Conservation (phyloP, 495 filamentous ascomycete species). For the Xylaria nigripes region DNA sequence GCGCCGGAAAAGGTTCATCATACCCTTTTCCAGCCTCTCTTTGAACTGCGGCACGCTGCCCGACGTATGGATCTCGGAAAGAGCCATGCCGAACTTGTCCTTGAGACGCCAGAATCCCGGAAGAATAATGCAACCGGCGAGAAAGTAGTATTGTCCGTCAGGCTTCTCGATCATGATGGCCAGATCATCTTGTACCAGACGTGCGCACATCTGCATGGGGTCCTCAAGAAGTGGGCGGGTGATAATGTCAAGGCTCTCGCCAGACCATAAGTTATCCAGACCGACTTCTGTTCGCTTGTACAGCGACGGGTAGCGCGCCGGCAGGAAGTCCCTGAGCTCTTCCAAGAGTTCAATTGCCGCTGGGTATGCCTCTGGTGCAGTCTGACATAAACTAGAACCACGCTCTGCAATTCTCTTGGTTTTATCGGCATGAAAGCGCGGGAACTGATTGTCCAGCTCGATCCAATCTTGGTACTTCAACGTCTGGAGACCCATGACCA, state of each 20-base stretch:
- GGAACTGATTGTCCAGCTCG: slow-evolving; percentile 78
- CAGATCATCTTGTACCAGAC: slow-evolving; percentile 77
- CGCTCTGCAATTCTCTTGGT: slow-evolving; percentile 61
- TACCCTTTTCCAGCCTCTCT: slow-evolving; percentile 72
- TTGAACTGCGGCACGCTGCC: slow-evolving; percentile 73
- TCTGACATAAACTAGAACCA: slow-evolving; percentile 59
- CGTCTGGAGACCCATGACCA: slow-evolving; percentile 76
- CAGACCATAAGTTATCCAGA: slow-evolving; percentile 62
- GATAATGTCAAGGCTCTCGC: slow-evolving; percentile 64
- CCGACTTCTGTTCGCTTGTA: slow-evolving; percentile 57
- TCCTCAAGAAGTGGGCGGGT: slow-evolving; percentile 65
- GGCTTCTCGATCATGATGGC: slow-evolving; percentile 75
- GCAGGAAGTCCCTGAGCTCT: slow-evolving; percentile 67
- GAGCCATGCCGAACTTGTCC: slow-evolving; percentile 78
- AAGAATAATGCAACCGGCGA: slow-evolving; percentile 71
- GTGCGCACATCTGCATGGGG: slow-evolving; percentile 67
- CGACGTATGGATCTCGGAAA: slow-evolving; percentile 76
- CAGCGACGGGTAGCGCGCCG: slow-evolving; percentile 69
- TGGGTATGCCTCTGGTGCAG: slow-evolving; percentile 65
- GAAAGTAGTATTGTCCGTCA: slow-evolving; percentile 78
- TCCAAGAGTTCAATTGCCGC: slow-evolving; percentile 74
- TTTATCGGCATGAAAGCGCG: slow-evolving; percentile 69
- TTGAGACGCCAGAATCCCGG: slow-evolving; percentile 81
- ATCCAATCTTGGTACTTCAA: slow-evolving; percentile 83
- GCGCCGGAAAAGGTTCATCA: slow-evolving; percentile 70